Conservation (phyloP, 768 basidiomycete genomes). For the Symmetrospora coprosmae region DNA sequence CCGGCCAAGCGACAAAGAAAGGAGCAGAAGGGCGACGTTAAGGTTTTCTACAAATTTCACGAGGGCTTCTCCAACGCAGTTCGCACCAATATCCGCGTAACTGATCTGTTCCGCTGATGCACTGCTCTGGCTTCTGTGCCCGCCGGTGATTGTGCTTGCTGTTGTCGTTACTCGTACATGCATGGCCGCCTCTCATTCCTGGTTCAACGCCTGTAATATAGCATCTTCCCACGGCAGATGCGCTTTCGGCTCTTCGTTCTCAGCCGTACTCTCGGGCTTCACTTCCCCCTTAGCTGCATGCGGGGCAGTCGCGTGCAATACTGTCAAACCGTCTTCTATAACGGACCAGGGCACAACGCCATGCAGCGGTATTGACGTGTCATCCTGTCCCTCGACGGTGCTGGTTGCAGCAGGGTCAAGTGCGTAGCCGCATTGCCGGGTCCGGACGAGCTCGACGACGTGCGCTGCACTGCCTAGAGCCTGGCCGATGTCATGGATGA, state of each 20-base stretch:
- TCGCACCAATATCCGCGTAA: slow-evolving; percentile 7
- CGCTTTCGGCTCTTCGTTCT: neutral
- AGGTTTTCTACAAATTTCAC: slow-evolving; percentile 22
- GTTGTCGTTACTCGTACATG: neutral
- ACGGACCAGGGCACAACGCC: neutral
- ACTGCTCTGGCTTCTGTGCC: neutral
- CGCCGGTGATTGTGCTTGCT: neutral
- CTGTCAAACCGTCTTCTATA: neutral
- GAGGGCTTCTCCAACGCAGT: slow-evolving; percentile 21
- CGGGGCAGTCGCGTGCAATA: too few species aligned
- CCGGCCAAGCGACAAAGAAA: neutral
- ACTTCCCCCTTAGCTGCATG: neutral
- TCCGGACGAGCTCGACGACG: slow-evolving; percentile 75
- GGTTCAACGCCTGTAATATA: slow-evolving; percentile 3
- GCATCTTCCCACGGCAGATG: neutral
- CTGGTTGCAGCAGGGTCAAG: neutral
- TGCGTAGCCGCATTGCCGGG: slow-evolving; percentile 57
- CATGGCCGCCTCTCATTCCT: neutral
- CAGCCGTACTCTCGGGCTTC: neutral
- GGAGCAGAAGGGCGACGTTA: neutral
- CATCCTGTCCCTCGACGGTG: neutral
- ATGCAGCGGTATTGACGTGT: neutral
- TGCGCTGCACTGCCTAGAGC: slow-evolving; percentile 76
- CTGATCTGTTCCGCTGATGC: slow-evolving; percentile 6
- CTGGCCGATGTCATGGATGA: slow-evolving; percentile 82